Percentiles rank a stretch among this genome's conserved stretches.
Evolutionary conservation across 129 eudicot species (phyloP).

Genomic region (Helianthus annuus): DNA sequence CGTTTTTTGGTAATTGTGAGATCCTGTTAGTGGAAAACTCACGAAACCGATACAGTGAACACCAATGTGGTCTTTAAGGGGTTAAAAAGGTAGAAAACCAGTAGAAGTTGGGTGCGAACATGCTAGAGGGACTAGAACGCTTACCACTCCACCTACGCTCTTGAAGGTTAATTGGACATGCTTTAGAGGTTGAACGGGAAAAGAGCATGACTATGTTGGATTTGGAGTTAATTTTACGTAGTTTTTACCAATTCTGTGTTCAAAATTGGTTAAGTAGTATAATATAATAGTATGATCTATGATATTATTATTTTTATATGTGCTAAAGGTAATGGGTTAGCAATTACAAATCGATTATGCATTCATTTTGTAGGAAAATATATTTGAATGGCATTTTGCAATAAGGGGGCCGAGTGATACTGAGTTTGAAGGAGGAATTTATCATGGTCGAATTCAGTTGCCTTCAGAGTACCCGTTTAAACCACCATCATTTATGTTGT

Average conservation of each 20-base stretch:
- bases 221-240: not conserved
- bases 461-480: conserved; percentile 95
- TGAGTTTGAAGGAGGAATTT: conserved; percentile 96
- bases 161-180: conserved; percentile 5
- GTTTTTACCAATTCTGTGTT: not conserved
- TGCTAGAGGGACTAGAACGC: no score
- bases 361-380: conserved; percentile 63
- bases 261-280: not conserved
- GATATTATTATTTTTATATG: not conserved
- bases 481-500: conserved; percentile 95
- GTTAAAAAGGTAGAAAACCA: no score
- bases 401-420: conserved; percentile 89
- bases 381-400: conserved; percentile 99
- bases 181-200: not conserved
- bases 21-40: no score
- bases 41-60: no score
- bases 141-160: no score
- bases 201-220: not conserved
- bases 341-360: not conserved
- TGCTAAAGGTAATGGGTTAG: not conserved
- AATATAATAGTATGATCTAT: not conserved
- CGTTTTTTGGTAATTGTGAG: no score
- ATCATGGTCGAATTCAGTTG: conserved; percentile 94
- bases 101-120: no score
- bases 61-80: no score